Percentiles rank a stretch among this genome's conserved stretches.
phyloP scores from a whole-genome alignment of 345 rosid genomes.

The Salix purpurea region DNA sequence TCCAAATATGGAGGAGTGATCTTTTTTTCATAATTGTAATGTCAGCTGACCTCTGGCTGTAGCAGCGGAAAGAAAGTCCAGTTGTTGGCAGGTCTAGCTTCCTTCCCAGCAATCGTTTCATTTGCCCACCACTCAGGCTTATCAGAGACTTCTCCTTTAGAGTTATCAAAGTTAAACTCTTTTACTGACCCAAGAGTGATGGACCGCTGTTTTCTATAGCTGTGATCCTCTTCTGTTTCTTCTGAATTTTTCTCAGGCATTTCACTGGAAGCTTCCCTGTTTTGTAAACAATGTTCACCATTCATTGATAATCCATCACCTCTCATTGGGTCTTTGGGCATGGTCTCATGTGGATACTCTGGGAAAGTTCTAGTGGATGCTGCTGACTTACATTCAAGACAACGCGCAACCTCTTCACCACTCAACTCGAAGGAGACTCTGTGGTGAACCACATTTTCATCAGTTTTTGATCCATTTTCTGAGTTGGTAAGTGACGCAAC shows the following conservation, averaged over 20 bases:
- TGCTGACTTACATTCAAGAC: conserved; percentile 58
- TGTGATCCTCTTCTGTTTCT: conserved; percentile 46
- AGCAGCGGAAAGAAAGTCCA: conserved; percentile 89
- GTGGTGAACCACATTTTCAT: conserved; percentile 45
- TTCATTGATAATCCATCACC: conserved; percentile 13
- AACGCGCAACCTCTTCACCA: conserved; percentile 91
- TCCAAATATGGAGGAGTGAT: background rate
- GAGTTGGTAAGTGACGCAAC: conserved; percentile 46
- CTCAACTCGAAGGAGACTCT: conserved; percentile 91
- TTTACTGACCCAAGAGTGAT: conserved; percentile 68
- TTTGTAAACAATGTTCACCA: conserved; percentile 16
- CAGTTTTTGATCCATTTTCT: conserved; percentile 38
- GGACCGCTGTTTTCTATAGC: conserved; percentile 49
- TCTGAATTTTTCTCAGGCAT: conserved; percentile 28
- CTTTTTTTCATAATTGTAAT: conserved; percentile 3
- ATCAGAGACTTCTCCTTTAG: conserved; percentile 45
- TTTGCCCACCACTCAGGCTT: conserved; percentile 86
- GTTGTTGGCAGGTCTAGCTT: conserved; percentile 45
- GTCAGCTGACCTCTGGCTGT: conserved; percentile 68
- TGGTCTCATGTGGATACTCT: conserved; percentile 29
- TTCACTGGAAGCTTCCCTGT: conserved; percentile 27
- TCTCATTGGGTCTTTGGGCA: conserved; percentile 15
- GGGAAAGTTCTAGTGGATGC: conserved; percentile 31
- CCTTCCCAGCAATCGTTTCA: conserved; percentile 69
- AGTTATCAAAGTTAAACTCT: conserved; percentile 81